Percentiles rank a stretch among this genome's conserved stretches.
Conservation (phyloP, 2,329 filamentous ascomycete genomes). For the Apiospora phragmitis region DNA sequence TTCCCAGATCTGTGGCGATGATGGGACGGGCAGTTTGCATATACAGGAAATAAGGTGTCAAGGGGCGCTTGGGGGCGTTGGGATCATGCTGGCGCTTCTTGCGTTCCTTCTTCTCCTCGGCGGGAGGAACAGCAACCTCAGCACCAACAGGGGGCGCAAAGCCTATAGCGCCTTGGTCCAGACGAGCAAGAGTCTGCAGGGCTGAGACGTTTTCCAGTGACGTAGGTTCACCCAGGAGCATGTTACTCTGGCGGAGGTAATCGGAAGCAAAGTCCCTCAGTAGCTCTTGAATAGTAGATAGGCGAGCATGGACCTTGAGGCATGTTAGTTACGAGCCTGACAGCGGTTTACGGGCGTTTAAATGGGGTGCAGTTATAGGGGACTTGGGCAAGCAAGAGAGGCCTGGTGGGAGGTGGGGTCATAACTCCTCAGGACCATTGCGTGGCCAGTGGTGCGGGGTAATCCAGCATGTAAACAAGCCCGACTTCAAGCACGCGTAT, state of each 20-base stretch:
- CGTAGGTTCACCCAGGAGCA: constrained; percentile 68
- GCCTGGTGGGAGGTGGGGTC: background rate
- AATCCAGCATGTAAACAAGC: background rate
- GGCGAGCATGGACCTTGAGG: constrained; percentile 70
- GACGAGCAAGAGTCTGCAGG: constrained; percentile 43
- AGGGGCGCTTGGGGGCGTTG: constrained; percentile 89
- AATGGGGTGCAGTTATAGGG: background rate
- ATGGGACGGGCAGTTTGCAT: constrained; percentile 84
- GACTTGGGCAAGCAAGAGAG: background rate
- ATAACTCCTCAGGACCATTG: background rate
- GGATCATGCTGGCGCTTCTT: constrained; percentile 87
- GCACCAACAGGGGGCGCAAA: constrained; percentile 25
- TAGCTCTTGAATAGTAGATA: constrained; percentile 76
- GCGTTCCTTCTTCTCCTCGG: constrained; percentile 79
- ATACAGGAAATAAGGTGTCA: constrained; percentile 95
- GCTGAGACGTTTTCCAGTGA: constrained; percentile 45
- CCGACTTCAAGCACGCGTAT: background rate
- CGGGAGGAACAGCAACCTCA: constrained; percentile 39
- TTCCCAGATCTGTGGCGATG: constrained; percentile 76
- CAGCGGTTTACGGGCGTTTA: background rate
- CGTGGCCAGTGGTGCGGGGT: background rate
- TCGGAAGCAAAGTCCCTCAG: constrained; percentile 79
- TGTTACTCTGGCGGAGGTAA: constrained; percentile 86
- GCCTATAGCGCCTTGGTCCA: constrained; percentile 47
- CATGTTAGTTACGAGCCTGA: constrained; percentile 35